Conservation (phyloP, 306 rosid genomes). For the Fagus crenata region DNA sequence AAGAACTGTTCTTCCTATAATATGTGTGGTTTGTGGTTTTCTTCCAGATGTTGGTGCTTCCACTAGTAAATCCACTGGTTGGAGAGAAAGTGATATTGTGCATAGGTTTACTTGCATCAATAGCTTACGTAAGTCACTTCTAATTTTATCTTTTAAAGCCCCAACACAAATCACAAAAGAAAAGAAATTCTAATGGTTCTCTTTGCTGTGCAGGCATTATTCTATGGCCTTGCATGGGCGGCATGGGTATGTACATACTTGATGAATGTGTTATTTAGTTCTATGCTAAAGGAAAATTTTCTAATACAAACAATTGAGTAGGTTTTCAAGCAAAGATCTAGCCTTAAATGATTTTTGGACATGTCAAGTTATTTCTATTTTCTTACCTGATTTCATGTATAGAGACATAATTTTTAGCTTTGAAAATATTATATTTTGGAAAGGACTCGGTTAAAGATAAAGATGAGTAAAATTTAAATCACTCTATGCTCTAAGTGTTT, state of each 20-base stretch:
- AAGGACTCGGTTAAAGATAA: neutral
- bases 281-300: neutral
- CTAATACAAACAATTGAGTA: too few relatives aligned
- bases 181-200: conserved; percentile 12
- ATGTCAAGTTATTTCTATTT: neutral
- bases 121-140: conserved; percentile 67
- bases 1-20: neutral
- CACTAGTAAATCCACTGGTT: conserved; percentile 71
- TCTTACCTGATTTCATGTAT: neutral
- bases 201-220: conserved; percentile 55
- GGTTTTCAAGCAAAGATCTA: too few relatives aligned
- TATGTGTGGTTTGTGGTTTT: conserved; percentile 16
- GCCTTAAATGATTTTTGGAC: too few relatives aligned
- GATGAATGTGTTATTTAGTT: neutral
- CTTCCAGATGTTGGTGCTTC: conserved; percentile 72
- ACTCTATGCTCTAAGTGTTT: neutral
- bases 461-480: neutral
- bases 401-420: neutral
- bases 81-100: conserved; percentile 79
- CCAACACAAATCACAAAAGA: neutral
- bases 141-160: neutral
- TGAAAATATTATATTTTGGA: neutral
- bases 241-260: conserved; percentile 58
- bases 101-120: conserved; percentile 64
- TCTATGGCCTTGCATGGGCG: conserved; percentile 92